phyloP scores from a whole-genome alignment of 345 rosid genomes.

The Citrus glauca region DNA sequence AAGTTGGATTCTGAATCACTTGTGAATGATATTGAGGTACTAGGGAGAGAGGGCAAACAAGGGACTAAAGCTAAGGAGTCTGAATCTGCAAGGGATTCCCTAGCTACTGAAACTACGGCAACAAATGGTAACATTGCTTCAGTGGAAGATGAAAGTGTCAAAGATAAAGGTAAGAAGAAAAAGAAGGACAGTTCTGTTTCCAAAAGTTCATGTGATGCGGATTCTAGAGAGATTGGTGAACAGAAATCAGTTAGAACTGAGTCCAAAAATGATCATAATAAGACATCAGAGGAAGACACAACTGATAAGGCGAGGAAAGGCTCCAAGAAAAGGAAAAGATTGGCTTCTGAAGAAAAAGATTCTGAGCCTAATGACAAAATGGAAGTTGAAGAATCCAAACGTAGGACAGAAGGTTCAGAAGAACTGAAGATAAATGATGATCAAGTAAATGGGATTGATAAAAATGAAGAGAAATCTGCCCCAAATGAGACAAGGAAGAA shows the following conservation, averaged over 20 bases:
- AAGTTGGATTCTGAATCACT: conserved; percentile 22
- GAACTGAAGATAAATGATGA: conserved; percentile 15
- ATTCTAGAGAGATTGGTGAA: conserved; percentile 12
- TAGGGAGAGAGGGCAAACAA: conserved; percentile 14
- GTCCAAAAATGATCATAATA: conserved; percentile 16
- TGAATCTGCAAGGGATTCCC: background rate
- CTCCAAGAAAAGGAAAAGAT: conserved; percentile 79
- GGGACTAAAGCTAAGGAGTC: background rate
- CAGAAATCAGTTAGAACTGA: conserved; percentile 9
- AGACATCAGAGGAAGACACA: conserved; percentile 18
- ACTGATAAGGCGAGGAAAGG: conserved; percentile 25
- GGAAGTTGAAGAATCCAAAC: conserved; percentile 47
- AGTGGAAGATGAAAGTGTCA: conserved; percentile 16
- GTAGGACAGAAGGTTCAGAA: conserved; percentile 36
- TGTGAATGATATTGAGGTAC: background rate
- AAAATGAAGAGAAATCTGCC: conserved; percentile 39
- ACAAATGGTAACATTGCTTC: conserved; percentile 3
- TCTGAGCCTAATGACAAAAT: conserved; percentile 22
- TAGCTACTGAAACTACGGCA: background rate
- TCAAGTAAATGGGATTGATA: conserved; percentile 34
- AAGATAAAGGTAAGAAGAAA: conserved; percentile 20
- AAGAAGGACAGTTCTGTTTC: conserved; percentile 10
- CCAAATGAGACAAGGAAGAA: conserved; percentile 32
- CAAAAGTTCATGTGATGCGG: background rate
- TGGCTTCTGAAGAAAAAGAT: conserved; percentile 42